These are phyloP conservation scores for Lachnellula willkommii DNA, from an alignment of 2,329 filamentous ascomycete genomes.

Conservation along the genomic window DNA sequence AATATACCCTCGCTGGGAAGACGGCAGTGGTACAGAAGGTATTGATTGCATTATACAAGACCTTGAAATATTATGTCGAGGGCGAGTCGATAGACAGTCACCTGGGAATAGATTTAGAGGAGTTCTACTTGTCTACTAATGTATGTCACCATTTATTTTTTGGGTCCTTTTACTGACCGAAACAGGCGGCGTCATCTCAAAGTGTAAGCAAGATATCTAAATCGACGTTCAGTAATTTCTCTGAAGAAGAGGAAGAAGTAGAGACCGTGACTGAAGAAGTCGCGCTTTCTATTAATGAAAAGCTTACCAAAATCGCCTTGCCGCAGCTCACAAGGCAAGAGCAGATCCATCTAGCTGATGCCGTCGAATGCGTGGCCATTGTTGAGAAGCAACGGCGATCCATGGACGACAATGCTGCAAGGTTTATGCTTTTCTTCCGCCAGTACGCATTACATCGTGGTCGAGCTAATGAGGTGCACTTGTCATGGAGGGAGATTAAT, in stretches of 20 bases:
- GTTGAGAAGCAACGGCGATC: slow-evolving; percentile 84
- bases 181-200: slow-evolving; percentile 16
- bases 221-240: slow-evolving; percentile 45
- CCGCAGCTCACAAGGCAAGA: slow-evolving; percentile 78
- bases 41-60: slow-evolving; percentile 65
- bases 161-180: neutral
- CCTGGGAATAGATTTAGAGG: slow-evolving; percentile 58
- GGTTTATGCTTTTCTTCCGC: slow-evolving; percentile 82
- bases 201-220: slow-evolving; percentile 18
- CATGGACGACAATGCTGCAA: slow-evolving; percentile 82
- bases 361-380: slow-evolving; percentile 75
- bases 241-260: slow-evolving; percentile 49
- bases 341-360: slow-evolving; percentile 79
- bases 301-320: slow-evolving; percentile 67
- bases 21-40: slow-evolving; percentile 64
- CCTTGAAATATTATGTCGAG: slow-evolving; percentile 75
- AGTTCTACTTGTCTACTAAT: slow-evolving; percentile 45
- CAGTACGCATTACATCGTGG: slow-evolving; percentile 69
- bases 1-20: slow-evolving; percentile 81
- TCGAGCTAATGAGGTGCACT: slow-evolving; percentile 57
- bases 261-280: slow-evolving; percentile 66
- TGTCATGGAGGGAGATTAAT: slow-evolving; percentile 73
- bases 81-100: slow-evolving; percentile 78
- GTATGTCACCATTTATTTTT: slow-evolving; percentile 14
- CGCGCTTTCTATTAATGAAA: slow-evolving; percentile 66